Base-by-base conservation (phyloP, 2,329 filamentous ascomycete species). In the Thelonectria olida region DNA sequence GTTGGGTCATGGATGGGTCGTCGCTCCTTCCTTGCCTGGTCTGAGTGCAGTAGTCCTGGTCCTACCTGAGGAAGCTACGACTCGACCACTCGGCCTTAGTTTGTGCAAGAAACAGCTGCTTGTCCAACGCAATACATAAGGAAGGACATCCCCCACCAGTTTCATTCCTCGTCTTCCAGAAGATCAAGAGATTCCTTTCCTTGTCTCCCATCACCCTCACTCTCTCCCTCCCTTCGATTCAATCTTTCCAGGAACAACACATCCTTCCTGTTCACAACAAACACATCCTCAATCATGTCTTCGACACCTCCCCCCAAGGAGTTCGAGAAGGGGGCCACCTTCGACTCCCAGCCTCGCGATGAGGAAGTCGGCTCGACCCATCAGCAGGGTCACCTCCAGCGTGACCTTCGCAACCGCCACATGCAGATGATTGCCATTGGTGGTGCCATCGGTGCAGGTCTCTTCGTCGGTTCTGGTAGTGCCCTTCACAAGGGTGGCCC, bases 351-450 rank as follows among this genome's bases (percentile, higher is more conserved):
- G 12, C 54, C 58, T 38, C 54, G 55, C 41, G 62, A 64, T 62
- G 62, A 62, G 51, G 62, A 64, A 34, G 45, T 42, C 25, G 62
- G 59, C 42, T 42, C 52, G 4, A 53, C 54, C 23, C 56, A 64
- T 51, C 58, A 68, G 55, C 59, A 49, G 28, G 68, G 68, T 52
- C 47, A 58, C 47, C 66, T 72, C 27, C 51, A 72, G 57, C 84
- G 92, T 73, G 89, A 88, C 75, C 80, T 97, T 68, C 95, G 96
- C 79, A 88, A 89, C 28, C 84, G 93, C 55, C 95, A 98, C 81
- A 77, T 97, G 75, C 94, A 97, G 81, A 97, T 97, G 95, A 97
- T 97, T 82, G 95, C 95, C 19, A 97, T 97, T 66, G 92, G 70
- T 54, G 68, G 68, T 60, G 69, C 70, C 62, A 49, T 71, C 86